phyloP scores from a whole-genome alignment of 768 basidiomycete genomes.

The Lyophyllum semitale region DNA sequence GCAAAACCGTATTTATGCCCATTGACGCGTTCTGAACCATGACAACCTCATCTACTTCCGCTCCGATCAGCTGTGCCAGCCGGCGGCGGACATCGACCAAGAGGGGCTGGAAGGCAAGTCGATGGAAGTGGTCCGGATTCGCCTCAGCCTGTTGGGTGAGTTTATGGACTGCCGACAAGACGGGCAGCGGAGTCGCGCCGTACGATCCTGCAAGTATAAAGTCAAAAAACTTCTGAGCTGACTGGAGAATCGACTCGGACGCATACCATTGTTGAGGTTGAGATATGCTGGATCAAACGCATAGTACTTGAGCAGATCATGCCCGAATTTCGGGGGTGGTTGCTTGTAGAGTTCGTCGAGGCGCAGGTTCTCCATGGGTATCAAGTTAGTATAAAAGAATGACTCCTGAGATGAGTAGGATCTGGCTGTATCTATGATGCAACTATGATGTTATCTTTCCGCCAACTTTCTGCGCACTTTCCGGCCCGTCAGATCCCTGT shows the following conservation, averaged over 20 bases:
- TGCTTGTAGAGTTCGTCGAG: constrained; percentile 23
- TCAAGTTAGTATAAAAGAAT: not conserved
- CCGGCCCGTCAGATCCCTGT: not conserved
- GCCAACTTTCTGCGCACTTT: not conserved
- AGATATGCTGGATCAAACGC: constrained; percentile 59
- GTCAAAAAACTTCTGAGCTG: constrained; percentile 25
- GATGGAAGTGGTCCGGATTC: constrained; percentile 53
- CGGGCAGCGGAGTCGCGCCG: constrained; percentile 50
- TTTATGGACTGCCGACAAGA: constrained; percentile 38
- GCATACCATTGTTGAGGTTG: constrained; percentile 66
- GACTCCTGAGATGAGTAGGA: not conserved
- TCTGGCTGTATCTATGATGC: not conserved
- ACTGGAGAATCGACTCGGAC: constrained; percentile 18
- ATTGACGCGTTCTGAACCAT: constrained; percentile 56
- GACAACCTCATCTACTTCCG: constrained; percentile 46
- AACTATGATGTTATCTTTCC: not conserved
- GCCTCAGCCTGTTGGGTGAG: constrained; percentile 40
- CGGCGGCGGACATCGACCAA: constrained; percentile 40
- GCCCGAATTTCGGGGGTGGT: constrained; percentile 51
- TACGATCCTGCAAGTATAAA: constrained; percentile 48
- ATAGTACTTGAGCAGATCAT: constrained; percentile 53
- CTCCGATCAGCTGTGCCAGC: constrained; percentile 52
- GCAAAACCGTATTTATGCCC: constrained; percentile 61
- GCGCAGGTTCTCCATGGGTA: not conserved
- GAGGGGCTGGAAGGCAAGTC: constrained; percentile 27